Evolutionary conservation across 257 asterid genomes (phyloP).

Genomic region (Agastache rugosa): DNA sequence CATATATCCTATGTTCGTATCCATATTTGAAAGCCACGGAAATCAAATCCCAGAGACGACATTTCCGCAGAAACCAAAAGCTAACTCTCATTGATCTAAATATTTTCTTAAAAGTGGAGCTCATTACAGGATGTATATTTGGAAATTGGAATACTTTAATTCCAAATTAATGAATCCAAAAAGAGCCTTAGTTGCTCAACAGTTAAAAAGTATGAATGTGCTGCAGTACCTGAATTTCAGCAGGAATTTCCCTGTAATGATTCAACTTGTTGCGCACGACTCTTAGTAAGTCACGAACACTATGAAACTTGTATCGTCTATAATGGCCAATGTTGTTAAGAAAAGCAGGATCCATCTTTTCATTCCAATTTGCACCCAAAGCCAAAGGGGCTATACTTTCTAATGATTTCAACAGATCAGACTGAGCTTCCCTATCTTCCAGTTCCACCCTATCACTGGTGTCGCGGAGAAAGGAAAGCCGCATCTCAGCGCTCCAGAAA

Average conservation of each 20-base stretch:
- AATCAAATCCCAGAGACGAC: not conserved
- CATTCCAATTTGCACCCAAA: slow-evolving; percentile 84
- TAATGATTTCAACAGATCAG: slow-evolving; percentile 67
- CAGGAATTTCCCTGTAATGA: slow-evolving; percentile 92
- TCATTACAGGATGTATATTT: not conserved
- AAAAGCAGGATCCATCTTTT: slow-evolving; percentile 78
- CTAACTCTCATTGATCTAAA: not conserved
- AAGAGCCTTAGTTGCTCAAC: not conserved
- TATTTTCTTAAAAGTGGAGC: too few species aligned
- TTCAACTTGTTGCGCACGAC: slow-evolving; percentile 93
- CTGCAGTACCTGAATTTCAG: slow-evolving; percentile 77
- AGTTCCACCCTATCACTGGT: slow-evolving; percentile 91
- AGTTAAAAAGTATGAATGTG: slow-evolving; percentile 3
- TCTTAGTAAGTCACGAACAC: slow-evolving; percentile 88
- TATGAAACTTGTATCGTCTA: slow-evolving; percentile 77
- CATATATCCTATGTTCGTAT: not conserved
- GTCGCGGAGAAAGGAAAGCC: slow-evolving; percentile 89
- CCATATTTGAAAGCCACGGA: not conserved
- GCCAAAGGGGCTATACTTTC: slow-evolving; percentile 74
- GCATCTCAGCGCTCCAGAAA: slow-evolving; percentile 88
- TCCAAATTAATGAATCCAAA: not conserved
- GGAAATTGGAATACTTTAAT: not conserved
- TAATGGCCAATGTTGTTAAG: slow-evolving; percentile 69
- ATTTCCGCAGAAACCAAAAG: too few species aligned
- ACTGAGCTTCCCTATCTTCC: slow-evolving; percentile 73